A percentile compares a stretch with the other conserved stretches of the same genome.
phyloP scores from a whole-genome alignment of 345 rosid genomes.

The Arabidopsis thaliana region DNA sequence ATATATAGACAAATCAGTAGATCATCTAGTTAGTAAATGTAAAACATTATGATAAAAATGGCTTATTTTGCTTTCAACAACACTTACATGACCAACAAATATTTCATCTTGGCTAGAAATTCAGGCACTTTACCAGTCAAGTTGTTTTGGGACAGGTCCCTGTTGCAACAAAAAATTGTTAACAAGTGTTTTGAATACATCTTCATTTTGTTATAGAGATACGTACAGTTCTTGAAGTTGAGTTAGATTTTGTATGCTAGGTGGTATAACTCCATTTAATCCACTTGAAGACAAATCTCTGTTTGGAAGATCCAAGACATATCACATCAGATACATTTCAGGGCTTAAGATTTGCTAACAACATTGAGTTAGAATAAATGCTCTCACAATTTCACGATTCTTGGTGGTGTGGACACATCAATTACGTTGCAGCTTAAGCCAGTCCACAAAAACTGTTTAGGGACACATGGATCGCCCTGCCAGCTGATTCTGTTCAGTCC shows the following conservation, averaged over 20 bases:
- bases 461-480: slow-evolving; percentile 55
- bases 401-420: slow-evolving; percentile 26
- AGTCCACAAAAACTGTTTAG: slow-evolving; percentile 30
- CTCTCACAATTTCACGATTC: slow-evolving; percentile 33
- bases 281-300: slow-evolving; percentile 1
- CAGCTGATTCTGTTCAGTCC: slow-evolving; percentile 32
- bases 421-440: slow-evolving; percentile 46
- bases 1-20: too few relatives aligned
- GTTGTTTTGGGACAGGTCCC: slow-evolving; percentile 16
- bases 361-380: neutral
- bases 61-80: neutral
- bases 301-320: neutral
- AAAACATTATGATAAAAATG: too few relatives aligned
- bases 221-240: slow-evolving; percentile 1
- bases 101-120: slow-evolving; percentile 13
- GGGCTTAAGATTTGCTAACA: neutral
- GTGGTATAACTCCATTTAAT: neutral
- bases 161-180: neutral
- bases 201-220: neutral
- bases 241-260: slow-evolving; percentile 1
- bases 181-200: neutral
- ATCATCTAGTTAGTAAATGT: too few relatives aligned
- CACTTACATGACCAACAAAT: slow-evolving; percentile 3
- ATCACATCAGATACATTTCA: neutral
- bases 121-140: slow-evolving; percentile 11